Evolutionary conservation across 345 rosid species (phyloP), one percentile per base, ranked within the genome.

Genomic region (Arabis alpina): DNA sequence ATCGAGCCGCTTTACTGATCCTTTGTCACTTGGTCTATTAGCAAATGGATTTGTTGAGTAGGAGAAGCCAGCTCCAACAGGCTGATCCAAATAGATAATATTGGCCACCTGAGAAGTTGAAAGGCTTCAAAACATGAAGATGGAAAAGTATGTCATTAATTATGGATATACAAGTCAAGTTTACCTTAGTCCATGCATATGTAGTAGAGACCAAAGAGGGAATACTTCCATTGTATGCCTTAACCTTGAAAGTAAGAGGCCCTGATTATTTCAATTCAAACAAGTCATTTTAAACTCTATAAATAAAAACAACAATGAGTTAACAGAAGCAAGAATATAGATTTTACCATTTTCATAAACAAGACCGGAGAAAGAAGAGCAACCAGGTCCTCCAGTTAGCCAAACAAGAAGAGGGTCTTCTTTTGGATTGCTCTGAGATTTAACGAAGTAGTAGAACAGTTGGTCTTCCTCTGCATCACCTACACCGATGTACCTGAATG

Each of bases 51-150:
- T 78, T 73, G 56, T 72, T 37, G 90, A 75, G 50, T 81, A 90
- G 8, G 93, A 90, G 82, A 86, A 88, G 27, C 91, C 93, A 28
- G 88, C 80, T 27, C 92, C 88, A 8, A 83, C 86, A 4, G 93
- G 96, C 28, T 82, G 73, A 79, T 88, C 93, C 23, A 88, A 64
- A 71, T 86, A 85, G 47, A 86, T 82, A 59, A 88, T 76, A 82
- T 82, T 88, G 2, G 92, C 77, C 14, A 77, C 86, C 88, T 84
- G 58, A 73, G 39, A 52, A 41, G 60, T 4, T 83, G 70, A 62
- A 87, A 84, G 34, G 69, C 54, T 23, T 67, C 45, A 16, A 47
- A 56, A 10, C 4, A 54, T 62, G 66, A 82, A 15, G 89, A 81
- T 27, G 30, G 2, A 27, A 27, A 27, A 3, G 3, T 27, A 0